Conservation (phyloP, 306 rosid species). For the Ochetophila trinervis region DNA sequence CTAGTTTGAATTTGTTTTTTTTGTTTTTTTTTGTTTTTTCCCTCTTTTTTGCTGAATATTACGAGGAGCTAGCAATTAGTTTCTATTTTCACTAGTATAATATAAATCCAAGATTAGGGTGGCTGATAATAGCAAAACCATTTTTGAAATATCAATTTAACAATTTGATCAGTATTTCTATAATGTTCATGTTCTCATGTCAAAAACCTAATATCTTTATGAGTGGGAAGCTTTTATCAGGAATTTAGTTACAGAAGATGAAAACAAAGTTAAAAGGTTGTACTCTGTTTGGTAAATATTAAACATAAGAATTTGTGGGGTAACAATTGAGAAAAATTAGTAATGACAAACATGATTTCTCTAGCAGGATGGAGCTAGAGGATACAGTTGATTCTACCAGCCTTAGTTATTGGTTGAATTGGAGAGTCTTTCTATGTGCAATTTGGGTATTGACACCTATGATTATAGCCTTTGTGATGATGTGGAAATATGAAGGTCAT, state of each 20-base stretch:
- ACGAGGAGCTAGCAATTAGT: not conserved
- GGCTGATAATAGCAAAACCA: not conserved
- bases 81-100: not conserved
- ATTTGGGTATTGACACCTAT: constrained; percentile 50
- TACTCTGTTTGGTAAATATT: no score
- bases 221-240: not conserved
- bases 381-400: constrained; percentile 39
- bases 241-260: no score
- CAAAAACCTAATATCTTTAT: not conserved
- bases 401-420: constrained; percentile 70
- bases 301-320: not conserved
- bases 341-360: constrained; percentile 18
- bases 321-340: not conserved
- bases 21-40: no score
- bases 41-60: not conserved
- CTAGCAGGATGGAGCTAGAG: constrained; percentile 52
- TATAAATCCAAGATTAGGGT: no score
- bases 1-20: no score
- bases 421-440: constrained; percentile 62
- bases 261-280: no score
- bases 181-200: not conserved
- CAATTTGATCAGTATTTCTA: not conserved
- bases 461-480: constrained; percentile 31
- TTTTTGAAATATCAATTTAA: not conserved
- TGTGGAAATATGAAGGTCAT: constrained; percentile 47